Conservation (phyloP, 2,329 filamentous ascomycete genomes). For the Diaporthe ilicicola region DNA sequence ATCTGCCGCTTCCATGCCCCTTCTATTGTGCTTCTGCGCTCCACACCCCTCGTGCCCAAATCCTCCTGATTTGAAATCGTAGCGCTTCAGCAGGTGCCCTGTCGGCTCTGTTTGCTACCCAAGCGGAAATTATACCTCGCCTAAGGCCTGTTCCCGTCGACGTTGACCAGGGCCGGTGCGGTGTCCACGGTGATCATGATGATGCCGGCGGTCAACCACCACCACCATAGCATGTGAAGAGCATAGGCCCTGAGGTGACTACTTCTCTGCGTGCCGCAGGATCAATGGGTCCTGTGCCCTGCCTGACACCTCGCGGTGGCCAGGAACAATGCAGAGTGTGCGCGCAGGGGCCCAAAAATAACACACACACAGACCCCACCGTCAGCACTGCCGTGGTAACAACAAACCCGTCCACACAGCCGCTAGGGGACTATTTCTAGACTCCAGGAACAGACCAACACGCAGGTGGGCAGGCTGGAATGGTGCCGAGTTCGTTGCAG, state of each 20-base stretch:
- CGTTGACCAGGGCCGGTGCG: not conserved
- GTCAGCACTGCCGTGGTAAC: constrained; percentile 11
- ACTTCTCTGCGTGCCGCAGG: not conserved
- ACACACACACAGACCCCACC: constrained; percentile 4
- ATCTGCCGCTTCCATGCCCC: constrained; percentile 15
- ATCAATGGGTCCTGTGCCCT: not conserved
- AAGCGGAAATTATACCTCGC: constrained; percentile 18
- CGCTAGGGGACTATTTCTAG: constrained; percentile 16
- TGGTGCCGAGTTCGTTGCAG: not conserved
- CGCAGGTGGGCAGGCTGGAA: constrained; percentile 6
- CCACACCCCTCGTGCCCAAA: constrained; percentile 9
- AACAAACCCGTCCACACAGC: not conserved
- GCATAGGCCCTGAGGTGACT: not conserved
- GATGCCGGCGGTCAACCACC: not conserved
- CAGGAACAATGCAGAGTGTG: not conserved
- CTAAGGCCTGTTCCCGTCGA: not conserved
- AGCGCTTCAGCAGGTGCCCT: not conserved
- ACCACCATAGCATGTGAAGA: not conserved
- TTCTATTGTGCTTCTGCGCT: constrained; percentile 21
- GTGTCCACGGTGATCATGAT: not conserved
- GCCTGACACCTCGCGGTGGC: not conserved
- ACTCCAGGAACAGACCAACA: constrained; percentile 4
- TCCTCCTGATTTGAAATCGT: constrained; percentile 23
- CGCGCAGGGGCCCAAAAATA: constrained; percentile 9
- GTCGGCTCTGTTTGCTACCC: not conserved